phyloP scores from a whole-genome alignment of 106 monocot genomes.

The Allium fistulosum region DNA sequence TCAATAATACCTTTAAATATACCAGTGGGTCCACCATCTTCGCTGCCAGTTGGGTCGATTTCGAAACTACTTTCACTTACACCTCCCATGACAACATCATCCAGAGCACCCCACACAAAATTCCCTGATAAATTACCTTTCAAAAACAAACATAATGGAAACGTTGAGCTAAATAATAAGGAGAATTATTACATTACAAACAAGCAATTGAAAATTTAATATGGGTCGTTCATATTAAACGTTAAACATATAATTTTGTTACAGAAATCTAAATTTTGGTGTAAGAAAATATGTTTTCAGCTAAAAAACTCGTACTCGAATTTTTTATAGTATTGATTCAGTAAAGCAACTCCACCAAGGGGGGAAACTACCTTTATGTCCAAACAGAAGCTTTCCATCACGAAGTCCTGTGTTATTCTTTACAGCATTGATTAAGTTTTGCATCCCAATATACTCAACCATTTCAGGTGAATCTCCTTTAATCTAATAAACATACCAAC shows the following conservation, averaged over 20 bases:
- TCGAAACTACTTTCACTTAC: constrained; percentile 86
- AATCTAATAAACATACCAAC: constrained; percentile 33
- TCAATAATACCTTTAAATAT: constrained; percentile 76
- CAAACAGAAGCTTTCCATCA: constrained; percentile 86
- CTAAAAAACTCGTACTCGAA: too few relatives aligned
- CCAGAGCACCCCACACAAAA: constrained; percentile 78
- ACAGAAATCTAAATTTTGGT: too few relatives aligned
- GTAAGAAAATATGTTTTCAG: too few relatives aligned
- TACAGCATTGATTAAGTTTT: constrained; percentile 81
- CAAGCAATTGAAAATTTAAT: too few relatives aligned
- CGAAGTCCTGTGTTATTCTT: constrained; percentile 46
- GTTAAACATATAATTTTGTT: too few relatives aligned
- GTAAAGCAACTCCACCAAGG: too few relatives aligned
- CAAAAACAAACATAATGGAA: too few relatives aligned
- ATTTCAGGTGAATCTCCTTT: constrained; percentile 94
- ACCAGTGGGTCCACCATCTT: constrained; percentile 79
- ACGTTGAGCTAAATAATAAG: too few relatives aligned
- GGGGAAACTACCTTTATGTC: constrained; percentile 40
- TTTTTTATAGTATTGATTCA: too few relatives aligned
- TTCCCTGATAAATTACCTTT: constrained; percentile 57
- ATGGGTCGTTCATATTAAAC: too few relatives aligned
- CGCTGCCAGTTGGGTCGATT: constrained; percentile 61
- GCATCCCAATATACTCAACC: constrained; percentile 89
- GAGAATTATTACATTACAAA: too few relatives aligned
- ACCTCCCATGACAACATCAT: constrained; percentile 99